phyloP scores from a whole-genome alignment of 345 rosid genomes.

The rapeseed (Brassica napus) region Da-Ae NC_063452.1:11665001-11665500 shows the following conservation, averaged over 20 bases:
- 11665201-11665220: slow-evolving; percentile 43
- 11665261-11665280: slow-evolving; percentile 3
- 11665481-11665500: background rate
- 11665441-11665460: slow-evolving; percentile 14
- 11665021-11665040: background rate
- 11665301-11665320: slow-evolving; percentile 18
- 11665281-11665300: slow-evolving; percentile 18
- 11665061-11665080: background rate
- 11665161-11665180: slow-evolving; percentile 36
- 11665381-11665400: slow-evolving; percentile 4
- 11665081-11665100: background rate
- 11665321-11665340: slow-evolving; percentile 1
- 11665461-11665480: background rate
- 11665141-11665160: slow-evolving; percentile 38
- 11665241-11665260: background rate
- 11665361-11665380: slow-evolving; percentile 12
- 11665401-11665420: slow-evolving; percentile 16
- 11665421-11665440: background rate
- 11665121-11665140: background rate
- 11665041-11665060: background rate
- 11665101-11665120: background rate
- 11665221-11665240: background rate
- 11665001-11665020: background rate
- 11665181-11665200: slow-evolving; percentile 44
- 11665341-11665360: slow-evolving; percentile 5